phyloP scores from a whole-genome alignment of 225 moss, liverwort and hornwort genomes.

The Neckera pumila region DNA sequence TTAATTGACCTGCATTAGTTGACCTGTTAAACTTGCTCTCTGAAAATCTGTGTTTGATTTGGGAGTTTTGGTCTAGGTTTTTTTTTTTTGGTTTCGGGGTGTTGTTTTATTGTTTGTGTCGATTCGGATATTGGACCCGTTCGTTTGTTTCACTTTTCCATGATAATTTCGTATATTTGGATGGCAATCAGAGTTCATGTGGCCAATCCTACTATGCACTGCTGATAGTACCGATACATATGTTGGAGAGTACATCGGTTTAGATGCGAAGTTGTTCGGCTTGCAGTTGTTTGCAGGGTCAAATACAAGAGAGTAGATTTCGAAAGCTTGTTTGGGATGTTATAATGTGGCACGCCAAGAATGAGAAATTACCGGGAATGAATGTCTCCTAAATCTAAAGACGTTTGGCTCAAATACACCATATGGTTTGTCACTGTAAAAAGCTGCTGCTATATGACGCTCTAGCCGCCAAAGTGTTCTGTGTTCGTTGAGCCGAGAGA shows the following conservation, averaged over 20 bases:
- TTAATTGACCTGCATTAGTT: too few relatives aligned
- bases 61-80: background rate
- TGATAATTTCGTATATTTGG: background rate
- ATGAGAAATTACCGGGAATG: background rate
- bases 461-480: accelerated
- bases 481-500: slow-evolving; percentile 86
- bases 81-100: background rate
- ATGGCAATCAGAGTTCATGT: background rate
- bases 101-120: background rate
- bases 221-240: background rate
- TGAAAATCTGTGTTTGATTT: background rate
- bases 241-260: background rate
- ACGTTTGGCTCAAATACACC: background rate
- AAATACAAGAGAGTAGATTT: background rate
- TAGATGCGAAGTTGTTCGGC: background rate
- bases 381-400: background rate
- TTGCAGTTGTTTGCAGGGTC: background rate
- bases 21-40: background rate
- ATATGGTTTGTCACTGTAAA: background rate
- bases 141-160: background rate
- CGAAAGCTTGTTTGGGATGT: background rate
- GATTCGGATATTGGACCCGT: background rate
- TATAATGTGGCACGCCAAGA: background rate
- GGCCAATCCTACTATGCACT: background rate
- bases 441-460: background rate